Percentiles rank a stretch among this genome's conserved stretches.
Conservation (phyloP, 139 green algal genomes). For the Deuterostichococcus epilithicus region DNA sequence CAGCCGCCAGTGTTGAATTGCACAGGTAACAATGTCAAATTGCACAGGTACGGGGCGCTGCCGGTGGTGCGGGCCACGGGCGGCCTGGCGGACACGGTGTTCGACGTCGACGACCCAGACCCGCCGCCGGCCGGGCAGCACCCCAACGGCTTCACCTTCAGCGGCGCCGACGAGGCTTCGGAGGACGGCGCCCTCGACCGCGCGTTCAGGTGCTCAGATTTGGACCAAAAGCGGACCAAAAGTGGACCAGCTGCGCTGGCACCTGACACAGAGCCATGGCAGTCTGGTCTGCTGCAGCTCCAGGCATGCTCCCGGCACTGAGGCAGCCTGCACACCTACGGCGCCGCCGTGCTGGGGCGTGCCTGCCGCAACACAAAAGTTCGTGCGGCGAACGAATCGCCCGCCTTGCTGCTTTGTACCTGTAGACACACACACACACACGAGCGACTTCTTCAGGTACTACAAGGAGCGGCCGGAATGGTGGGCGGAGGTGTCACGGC, state of each 20-base stretch:
- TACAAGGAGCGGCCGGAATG: slow-evolving; percentile 18
- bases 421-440: neutral
- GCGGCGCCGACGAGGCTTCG: slow-evolving; percentile 71
- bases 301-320: neutral
- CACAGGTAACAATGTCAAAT: slow-evolving; percentile 42
- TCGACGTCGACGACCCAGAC: slow-evolving; percentile 53
- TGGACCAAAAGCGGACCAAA: too few species aligned
- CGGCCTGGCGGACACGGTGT: slow-evolving; percentile 83
- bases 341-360: neutral
- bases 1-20: too few species aligned
- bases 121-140: slow-evolving; percentile 6
- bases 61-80: slow-evolving; percentile 70
- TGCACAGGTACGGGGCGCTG: slow-evolving; percentile 62
- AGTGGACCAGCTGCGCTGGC: too few species aligned
- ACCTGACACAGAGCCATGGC: too few species aligned
- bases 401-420: neutral
- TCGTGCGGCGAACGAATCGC: too few species aligned
- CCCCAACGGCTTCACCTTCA: slow-evolving; percentile 86
- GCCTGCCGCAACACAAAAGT: too few species aligned
- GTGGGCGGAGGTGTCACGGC: slow-evolving; percentile 17
- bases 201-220: slow-evolving; percentile 27
- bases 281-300: neutral
- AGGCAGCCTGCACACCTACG: neutral
- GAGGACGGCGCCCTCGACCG: slow-evolving; percentile 70
- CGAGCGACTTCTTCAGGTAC: neutral